These are phyloP conservation scores for Lolium rigidum DNA, from an alignment of 176 grass and related monocot species.

Conservation along the genomic window DNA sequence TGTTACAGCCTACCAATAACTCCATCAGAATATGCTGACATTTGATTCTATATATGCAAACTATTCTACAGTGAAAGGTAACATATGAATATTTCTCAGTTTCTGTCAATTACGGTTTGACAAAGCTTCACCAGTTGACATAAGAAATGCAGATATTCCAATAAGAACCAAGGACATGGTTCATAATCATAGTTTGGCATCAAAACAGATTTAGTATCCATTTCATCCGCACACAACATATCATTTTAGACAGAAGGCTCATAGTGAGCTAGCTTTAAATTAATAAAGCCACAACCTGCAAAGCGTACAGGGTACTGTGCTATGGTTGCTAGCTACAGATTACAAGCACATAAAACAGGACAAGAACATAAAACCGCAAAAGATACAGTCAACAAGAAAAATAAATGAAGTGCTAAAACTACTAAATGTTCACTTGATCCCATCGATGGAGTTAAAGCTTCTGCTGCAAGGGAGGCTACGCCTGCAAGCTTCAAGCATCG, in stretches of 20 bases:
- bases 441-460: neutral
- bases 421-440: neutral
- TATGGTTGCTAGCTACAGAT: neutral
- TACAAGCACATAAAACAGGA: neutral
- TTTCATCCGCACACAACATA: neutral
- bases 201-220: neutral
- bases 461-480: neutral
- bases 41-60: neutral
- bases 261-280: neutral
- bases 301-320: neutral
- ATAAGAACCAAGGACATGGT: neutral
- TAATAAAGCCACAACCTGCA: neutral
- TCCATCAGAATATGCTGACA: neutral
- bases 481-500: neutral
- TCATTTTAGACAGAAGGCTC: neutral
- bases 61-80: neutral
- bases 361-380: neutral
- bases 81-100: neutral
- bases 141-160: neutral
- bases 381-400: neutral
- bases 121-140: neutral
- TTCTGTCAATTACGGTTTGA: neutral
- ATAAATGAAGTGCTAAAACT: neutral
- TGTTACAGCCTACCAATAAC: neutral
- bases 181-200: neutral